Percentiles rank a stretch among this genome's conserved stretches.
Conservation (phyloP, 345 rosid genomes). For the Luvunga scandens region DNA sequence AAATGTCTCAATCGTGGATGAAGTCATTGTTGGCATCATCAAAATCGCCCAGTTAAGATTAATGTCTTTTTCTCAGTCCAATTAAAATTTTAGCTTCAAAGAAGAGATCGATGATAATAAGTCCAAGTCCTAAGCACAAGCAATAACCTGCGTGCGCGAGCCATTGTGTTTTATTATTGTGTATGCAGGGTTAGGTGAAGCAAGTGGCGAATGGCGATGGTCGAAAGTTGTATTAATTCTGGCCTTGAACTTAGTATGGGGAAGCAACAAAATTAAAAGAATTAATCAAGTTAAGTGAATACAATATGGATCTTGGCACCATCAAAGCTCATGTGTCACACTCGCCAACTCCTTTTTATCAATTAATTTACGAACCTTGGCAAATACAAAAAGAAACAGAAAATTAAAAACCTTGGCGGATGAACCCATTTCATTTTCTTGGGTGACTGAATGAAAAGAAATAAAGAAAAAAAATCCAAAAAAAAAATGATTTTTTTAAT, state of each 20-base stretch:
- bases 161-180: not conserved
- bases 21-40: conserved; percentile 49
- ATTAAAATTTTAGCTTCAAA: conserved; percentile 34
- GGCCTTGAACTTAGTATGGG: conserved; percentile 6
- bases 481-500: too few relatives aligned
- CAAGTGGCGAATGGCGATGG: conserved; percentile 1
- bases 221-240: conserved; percentile 19
- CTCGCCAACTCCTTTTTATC: not conserved
- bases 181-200: conserved; percentile 28
- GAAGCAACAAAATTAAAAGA: not conserved
- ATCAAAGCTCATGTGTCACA: not conserved
- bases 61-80: conserved; percentile 48
- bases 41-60: conserved; percentile 21
- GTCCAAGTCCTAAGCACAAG: conserved; percentile 17
- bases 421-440: not conserved
- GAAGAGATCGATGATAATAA: conserved; percentile 15
- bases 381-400: too few relatives aligned
- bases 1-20: conserved; percentile 26
- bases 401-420: not conserved
- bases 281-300: not conserved
- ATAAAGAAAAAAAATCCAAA: too few relatives aligned
- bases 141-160: conserved; percentile 17
- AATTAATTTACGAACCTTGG: not conserved
- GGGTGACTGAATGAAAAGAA: too few relatives aligned
- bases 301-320: conserved; percentile 4